Percentiles rank a stretch among this genome's conserved stretches.
phyloP scores from a whole-genome alignment of 2,329 filamentous ascomycete species.

The Albophoma yamanashiensis region DNA sequence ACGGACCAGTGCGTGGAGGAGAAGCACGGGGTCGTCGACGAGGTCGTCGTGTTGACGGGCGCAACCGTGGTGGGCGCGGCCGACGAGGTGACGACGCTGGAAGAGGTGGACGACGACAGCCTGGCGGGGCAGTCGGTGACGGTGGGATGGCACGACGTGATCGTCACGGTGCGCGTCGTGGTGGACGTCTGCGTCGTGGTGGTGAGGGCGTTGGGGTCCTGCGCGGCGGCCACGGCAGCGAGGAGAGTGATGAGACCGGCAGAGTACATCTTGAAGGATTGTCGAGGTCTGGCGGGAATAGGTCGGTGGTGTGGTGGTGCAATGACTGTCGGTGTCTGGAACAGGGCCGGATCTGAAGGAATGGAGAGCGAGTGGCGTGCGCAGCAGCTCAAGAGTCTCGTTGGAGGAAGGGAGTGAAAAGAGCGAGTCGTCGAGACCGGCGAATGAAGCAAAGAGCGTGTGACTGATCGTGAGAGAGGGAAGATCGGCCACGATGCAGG shows the following conservation, averaged over 20 bases:
- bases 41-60: neutral
- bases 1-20: conserved; percentile 16
- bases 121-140: conserved; percentile 30
- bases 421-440: neutral
- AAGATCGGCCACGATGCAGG: neutral
- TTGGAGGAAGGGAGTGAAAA: neutral
- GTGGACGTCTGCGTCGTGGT: conserved; percentile 34
- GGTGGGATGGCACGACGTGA: conserved; percentile 35
- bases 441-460: neutral
- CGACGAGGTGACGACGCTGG: conserved; percentile 9
- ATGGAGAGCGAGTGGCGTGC: neutral
- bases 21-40: conserved; percentile 9
- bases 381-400: neutral
- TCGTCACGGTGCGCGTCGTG: conserved; percentile 30
- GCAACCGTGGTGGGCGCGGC: conserved; percentile 15
- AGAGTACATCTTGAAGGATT: conserved; percentile 32
- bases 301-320: conserved; percentile 1
- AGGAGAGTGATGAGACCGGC: conserved; percentile 29
- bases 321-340: neutral
- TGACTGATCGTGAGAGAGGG: conserved; percentile 3
- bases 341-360: neutral
- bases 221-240: conserved; percentile 28
- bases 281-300: neutral
- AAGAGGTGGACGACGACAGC: conserved; percentile 12
- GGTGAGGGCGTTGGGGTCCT: conserved; percentile 17